Evolutionary conservation across 2,329 filamentous ascomycete species (phyloP), one percentile per base, ranked within the genome.

Genomic region (Fusarium brevicatenulatum): DNA sequence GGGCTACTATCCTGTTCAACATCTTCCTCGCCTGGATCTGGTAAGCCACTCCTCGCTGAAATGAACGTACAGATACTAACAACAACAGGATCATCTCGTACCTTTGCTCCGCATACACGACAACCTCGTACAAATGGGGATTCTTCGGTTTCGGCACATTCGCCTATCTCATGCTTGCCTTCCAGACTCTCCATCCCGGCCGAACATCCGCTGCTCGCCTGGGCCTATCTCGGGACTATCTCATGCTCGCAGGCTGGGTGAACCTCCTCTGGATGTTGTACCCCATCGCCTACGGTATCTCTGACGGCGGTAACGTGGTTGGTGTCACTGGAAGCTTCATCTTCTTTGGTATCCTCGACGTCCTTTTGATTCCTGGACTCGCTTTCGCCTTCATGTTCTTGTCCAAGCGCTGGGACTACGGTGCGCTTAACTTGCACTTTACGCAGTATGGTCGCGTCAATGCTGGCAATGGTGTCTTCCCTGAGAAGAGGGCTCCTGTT

Each of bases 221-320:
- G 54, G 84, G 83, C 19, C 78, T 86, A 66, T 71, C 75, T 46
- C 75, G 83, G 49, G 83, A 89, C 80, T 85, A 89, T 79, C 75
- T 78, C 30, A 43, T 83, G 4, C 82, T 89, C 3, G 75, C 85
- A 2, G 83, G 82, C 72, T 88, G 85, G 82, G 69, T 83, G 71
- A 88, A 88, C 79, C 77, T 87, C 9, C 78, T 88, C 42, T 88
- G 86, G 86, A n/a, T 88, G 44, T 78, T 87, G 30, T 90, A 89
- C 78, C 86, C 87, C 12, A 83, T 90, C 54, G 87, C 86, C 30
- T 90, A 52, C 40, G 71, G 54, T 21, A 63, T 74, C n/a, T 71
- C 71, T 15, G 71, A 73, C 23, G 71, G 71, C 36, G 63, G 70
- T 16, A 73, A 73, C 55, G 28, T 58, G 58, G 68, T 73, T n/a